phyloP scores from a whole-genome alignment of 2,329 filamentous ascomycete species.

The Claviceps monticola region DNA sequence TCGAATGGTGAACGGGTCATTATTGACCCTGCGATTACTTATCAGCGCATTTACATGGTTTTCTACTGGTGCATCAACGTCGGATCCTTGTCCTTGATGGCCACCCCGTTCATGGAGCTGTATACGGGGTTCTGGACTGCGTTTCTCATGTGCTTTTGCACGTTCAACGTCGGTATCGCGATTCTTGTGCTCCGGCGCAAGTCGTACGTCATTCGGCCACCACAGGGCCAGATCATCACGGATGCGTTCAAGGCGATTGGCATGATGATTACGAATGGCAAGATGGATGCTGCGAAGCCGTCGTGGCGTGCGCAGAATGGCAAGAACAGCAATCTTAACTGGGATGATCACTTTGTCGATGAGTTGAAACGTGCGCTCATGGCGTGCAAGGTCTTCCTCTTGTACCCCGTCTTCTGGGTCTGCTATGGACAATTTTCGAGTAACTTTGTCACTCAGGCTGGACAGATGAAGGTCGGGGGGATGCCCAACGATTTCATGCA shows the following conservation, averaged over 20 bases:
- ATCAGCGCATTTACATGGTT: conserved; percentile 58
- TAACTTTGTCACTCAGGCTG: conserved; percentile 51
- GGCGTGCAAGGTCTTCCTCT: conserved; percentile 59
- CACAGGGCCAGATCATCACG: conserved; percentile 49
- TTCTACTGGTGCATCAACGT: conserved; percentile 65
- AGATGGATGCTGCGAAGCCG: conserved; percentile 49
- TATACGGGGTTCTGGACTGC: conserved; percentile 56
- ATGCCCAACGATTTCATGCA: conserved; percentile 58
- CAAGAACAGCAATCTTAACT: conserved; percentile 30
- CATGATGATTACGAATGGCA: conserved; percentile 27
- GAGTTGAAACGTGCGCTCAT: conserved; percentile 52
- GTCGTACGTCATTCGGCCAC: conserved; percentile 36
- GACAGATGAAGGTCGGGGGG: conserved; percentile 43
- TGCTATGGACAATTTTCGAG: conserved; percentile 54
- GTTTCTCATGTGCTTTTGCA: conserved; percentile 41
- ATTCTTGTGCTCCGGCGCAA: conserved; percentile 35
- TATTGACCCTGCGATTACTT: conserved; percentile 51
- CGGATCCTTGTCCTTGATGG: conserved; percentile 53
- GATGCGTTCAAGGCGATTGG: conserved; percentile 42
- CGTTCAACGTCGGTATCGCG: conserved; percentile 47
- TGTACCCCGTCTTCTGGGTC: conserved; percentile 54
- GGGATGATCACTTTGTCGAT: conserved; percentile 59
- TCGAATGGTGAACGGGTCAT: conserved; percentile 44
- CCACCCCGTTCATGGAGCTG: conserved; percentile 54
- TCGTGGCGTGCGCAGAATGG: conserved; percentile 43